phyloP scores from a whole-genome alignment of 1,139 yeast species.

The Suhomyces panamericanus region DNA sequence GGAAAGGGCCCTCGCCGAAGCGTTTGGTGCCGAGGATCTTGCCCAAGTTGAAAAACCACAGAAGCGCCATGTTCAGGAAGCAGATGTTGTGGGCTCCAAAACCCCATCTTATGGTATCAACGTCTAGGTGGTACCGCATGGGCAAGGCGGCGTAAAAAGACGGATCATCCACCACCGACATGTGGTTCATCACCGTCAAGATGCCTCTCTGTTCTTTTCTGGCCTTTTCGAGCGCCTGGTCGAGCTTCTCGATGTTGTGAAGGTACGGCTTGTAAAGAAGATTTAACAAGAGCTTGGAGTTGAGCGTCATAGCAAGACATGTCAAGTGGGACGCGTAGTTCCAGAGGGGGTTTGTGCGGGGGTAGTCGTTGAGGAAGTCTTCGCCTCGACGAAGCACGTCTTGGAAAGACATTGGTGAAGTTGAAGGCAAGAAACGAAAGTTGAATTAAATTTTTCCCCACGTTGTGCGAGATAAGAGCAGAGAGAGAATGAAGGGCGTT shows the following conservation, averaged over 20 bases:
- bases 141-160: constrained; percentile 87
- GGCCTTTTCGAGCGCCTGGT: constrained; percentile 61
- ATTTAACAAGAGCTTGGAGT: constrained; percentile 62
- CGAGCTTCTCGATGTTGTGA: constrained; percentile 61
- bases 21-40: constrained; percentile 82
- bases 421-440: too few relatives aligned
- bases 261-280: constrained; percentile 63
- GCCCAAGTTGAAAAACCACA: constrained; percentile 80
- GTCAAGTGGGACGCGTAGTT: constrained; percentile 67
- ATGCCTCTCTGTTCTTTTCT: constrained; percentile 69
- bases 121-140: constrained; percentile 58
- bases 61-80: constrained; percentile 55
- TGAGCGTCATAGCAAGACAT: constrained; percentile 63
- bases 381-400: constrained; percentile 76
- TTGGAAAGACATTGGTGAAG: constrained; percentile 60
- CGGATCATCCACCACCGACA: constrained; percentile 94
- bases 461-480: constrained; percentile 3
- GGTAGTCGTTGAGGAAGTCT: constrained; percentile 62
- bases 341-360: constrained; percentile 63
- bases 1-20: constrained; percentile 92
- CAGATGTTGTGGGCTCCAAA: constrained; percentile 92
- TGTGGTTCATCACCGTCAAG: constrained; percentile 92
- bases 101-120: constrained; percentile 85
- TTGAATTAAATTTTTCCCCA: constrained; percentile 3
- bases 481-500: background rate